Percentiles rank a stretch among this genome's conserved stretches.
phyloP scores from a whole-genome alignment of 148 eudicot genomes.

The Amaranthus palmeri region DNA sequence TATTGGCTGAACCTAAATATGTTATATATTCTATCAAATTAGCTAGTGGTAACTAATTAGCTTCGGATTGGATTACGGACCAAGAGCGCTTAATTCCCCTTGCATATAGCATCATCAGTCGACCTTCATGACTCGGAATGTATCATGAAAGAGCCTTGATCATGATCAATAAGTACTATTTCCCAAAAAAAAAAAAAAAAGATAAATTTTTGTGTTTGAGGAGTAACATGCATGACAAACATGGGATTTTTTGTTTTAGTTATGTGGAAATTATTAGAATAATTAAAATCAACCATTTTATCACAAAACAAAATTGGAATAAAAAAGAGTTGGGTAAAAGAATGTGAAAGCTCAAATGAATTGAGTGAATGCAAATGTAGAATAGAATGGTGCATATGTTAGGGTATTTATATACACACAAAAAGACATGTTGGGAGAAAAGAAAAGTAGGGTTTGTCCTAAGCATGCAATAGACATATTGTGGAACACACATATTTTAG shows the following conservation, averaged over 20 bases:
- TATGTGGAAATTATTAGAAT: background rate
- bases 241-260: background rate
- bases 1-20: too few species aligned
- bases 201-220: background rate
- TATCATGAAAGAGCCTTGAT: background rate
- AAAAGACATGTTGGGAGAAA: background rate
- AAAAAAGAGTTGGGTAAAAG: too few species aligned
- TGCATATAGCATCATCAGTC: background rate
- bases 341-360: too few species aligned
- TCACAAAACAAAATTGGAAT: background rate
- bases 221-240: background rate
- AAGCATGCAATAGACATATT: background rate
- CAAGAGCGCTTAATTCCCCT: constrained; percentile 14
- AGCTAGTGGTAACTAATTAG: background rate
- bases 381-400: too few species aligned
- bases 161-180: background rate
- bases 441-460: background rate
- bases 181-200: background rate
- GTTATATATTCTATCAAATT: too few species aligned
- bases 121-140: background rate
- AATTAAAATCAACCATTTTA: background rate
- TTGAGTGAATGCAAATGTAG: too few species aligned
- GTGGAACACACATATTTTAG: background rate
- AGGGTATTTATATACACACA: background rate
- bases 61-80: background rate